Base-by-base conservation (phyloP, 1,139 yeast genomes). In the Debaryomyces singareniensis region DNA sequence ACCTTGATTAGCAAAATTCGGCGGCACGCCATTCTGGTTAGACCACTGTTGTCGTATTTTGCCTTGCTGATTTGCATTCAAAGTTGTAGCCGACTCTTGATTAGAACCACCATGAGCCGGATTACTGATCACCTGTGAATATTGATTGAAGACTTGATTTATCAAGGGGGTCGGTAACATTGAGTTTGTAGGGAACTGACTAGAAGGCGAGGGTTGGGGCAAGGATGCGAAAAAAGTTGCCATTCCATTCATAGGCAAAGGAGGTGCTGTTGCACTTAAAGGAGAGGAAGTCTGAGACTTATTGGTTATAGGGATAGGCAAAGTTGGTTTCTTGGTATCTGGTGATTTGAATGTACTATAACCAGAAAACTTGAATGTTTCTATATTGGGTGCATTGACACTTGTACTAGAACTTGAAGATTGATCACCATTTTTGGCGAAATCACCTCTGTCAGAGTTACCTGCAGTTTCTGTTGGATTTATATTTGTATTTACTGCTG, bases 231-330 rank as follows among this genome's bases (percentile, higher is more conserved):
- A 53, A 32, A 55, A 55, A 30, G 47, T 38, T 5, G 47, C 32
- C 35, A 45, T 35, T 3, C 54, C 53, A 28, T 41, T 40, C 26
- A 43, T 28, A 0, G 69, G 69, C 13, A 61, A 45, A 4, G 48
- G 54, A 4, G 71, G 71, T 4, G 66, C 70, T 4, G 64, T 54
- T 2, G 68, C 65, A 35, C 61, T 55, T 6, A 61, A 49, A 1
- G 73, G 73, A n/a, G 70, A 61, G 22, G 62, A 54, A 1, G 69
- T 61, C 43, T 60, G 70, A 10, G 68, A 62, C 42, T 64, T 64
- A 34, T 54, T 47, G 10, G 53, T 59, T 15, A 59, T 49, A 2
- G 71, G 71, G 16, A 64, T 37, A 9, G 71, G 71, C 30, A 67
- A 49, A 3, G 59, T 51, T 13, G 68, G 65, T 35, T 59, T 62